Evolutionary conservation across 345 rosid genomes (phyloP).

Genomic region (Syzygium grande): DNA sequence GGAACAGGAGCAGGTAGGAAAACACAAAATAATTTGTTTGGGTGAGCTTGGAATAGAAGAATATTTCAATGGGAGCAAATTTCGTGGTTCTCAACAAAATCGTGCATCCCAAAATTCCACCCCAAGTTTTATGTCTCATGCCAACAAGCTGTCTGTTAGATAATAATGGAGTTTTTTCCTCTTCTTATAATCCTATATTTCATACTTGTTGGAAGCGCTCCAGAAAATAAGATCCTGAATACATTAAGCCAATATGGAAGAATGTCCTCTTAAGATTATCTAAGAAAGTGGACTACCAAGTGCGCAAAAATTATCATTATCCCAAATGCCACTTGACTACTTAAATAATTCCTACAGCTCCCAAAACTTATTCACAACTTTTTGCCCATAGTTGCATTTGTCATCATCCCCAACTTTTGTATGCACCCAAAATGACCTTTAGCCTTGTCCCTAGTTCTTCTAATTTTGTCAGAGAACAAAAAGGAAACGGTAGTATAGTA

Average conservation of each 20-base stretch:
- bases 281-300: background rate
- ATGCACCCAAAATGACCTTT: background rate
- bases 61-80: too few species aligned
- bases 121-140: too few species aligned
- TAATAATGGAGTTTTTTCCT: too few species aligned
- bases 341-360: background rate
- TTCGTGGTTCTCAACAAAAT: too few species aligned
- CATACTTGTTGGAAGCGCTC: background rate
- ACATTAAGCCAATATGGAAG: background rate
- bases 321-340: background rate
- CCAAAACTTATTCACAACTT: background rate
- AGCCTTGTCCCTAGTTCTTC: background rate
- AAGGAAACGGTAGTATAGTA: background rate
- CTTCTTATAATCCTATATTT: too few species aligned
- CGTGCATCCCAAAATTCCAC: too few species aligned
- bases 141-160: too few species aligned
- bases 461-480: background rate
- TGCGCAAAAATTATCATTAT: too few species aligned
- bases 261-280: background rate
- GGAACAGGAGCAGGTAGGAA: too few species aligned
- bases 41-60: too few species aligned
- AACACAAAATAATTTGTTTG: too few species aligned
- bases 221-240: too few species aligned
- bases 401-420: background rate
- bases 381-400: background rate